Conservation (phyloP, 2,329 filamentous ascomycete genomes). For the Neofusicoccum umdonicola region DNA sequence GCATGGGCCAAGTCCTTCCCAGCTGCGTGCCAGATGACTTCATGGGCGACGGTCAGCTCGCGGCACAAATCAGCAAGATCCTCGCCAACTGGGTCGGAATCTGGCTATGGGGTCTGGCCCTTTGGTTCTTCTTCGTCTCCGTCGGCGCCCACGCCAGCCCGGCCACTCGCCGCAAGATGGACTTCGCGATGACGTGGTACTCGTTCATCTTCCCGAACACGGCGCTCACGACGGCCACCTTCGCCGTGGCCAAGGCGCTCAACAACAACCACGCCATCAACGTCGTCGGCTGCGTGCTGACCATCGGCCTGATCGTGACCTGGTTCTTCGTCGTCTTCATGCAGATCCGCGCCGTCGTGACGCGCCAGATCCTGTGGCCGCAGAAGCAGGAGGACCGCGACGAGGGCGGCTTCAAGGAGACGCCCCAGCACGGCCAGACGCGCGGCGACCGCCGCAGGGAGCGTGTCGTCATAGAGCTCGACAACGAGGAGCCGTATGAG, state of each 20-base stretch:
- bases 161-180: constrained; percentile 58
- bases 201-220: constrained; percentile 82
- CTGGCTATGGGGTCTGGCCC: constrained; percentile 79
- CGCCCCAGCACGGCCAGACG: constrained; percentile 2
- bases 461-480: background rate
- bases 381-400: constrained; percentile 65
- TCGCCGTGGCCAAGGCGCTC: constrained; percentile 59
- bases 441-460: constrained; percentile 2
- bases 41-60: constrained; percentile 57
- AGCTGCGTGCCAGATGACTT: constrained; percentile 51
- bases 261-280: constrained; percentile 52
- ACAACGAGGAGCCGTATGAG: background rate
- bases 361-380: constrained; percentile 72
- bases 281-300: constrained; percentile 67
- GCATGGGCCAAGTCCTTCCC: constrained; percentile 54
- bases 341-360: constrained; percentile 68
- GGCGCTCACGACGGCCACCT: constrained; percentile 69
- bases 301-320: constrained; percentile 61
- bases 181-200: constrained; percentile 84
- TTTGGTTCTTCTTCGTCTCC: constrained; percentile 82
- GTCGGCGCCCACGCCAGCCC: constrained; percentile 74
- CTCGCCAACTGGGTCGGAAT: constrained; percentile 64
- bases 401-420: constrained; percentile 55
- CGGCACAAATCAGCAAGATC: constrained; percentile 55
- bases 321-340: constrained; percentile 67